Base-by-base conservation (phyloP, 1,139 yeast genomes). In the Taphrina wiesneri region DNA sequence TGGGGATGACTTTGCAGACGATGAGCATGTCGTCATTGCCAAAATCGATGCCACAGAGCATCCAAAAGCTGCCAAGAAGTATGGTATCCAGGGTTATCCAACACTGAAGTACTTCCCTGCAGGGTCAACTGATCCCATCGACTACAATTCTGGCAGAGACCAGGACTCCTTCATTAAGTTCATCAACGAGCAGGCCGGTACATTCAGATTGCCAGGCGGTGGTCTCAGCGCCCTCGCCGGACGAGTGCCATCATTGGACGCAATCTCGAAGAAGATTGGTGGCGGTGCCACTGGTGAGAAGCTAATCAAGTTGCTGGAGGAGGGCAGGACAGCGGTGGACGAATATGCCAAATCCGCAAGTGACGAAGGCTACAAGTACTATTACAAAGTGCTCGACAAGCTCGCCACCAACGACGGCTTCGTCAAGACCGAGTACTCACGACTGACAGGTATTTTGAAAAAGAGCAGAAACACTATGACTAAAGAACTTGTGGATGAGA, bases 41-140 rank as follows among this genome's bases (percentile, higher is more conserved):
- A 85, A 86, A 74, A 81, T 87, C 65, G 87, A 88, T 74, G 93
- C 89, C 2, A 93, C 88, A 71, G 78, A 78, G 67, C 81, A 86
- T 74, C 80, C 82, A 63, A 80, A 81, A 70, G 78, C 84, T 75
- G 81, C 84, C 43, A 81, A 81, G 69, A 80, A 82, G 73, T 86
- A 83, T 74, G 81, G 81, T 17, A 78, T 86, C 56, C 79, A 81
- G 63, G 88, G 89, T 17, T 88, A 80, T 73, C 96, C 96, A 5
- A 85, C 88, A 34, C 73, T 88, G 70, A 80, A 80, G 71, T 78
- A 77, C 67, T 81, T 86, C 71, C 73, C 75, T 21, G 71, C 69
- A 34, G 71, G 66, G 26, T 81, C 81, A 7, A 75, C 79, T 52
- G 49, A 23, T 6, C 77, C 79, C 25, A 74, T 74, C 23, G 74